A percentile compares a stretch with the other conserved stretches of the same genome.
Conservation (phyloP, 164 flowering plant genomes). For the Dillenia turbinata region DNA sequence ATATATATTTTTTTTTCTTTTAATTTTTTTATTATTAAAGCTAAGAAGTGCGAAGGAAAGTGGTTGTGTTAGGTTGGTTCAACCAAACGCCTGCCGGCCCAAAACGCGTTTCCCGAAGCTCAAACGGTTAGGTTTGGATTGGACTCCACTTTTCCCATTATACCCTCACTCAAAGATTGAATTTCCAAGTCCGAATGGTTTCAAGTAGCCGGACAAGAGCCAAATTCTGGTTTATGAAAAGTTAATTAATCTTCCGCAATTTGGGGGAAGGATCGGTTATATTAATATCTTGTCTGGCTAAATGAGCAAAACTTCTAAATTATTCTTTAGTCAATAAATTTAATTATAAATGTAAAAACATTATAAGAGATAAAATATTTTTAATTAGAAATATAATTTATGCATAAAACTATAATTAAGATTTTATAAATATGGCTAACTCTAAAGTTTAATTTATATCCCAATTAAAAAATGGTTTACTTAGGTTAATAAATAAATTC, state of each 20-base stretch:
- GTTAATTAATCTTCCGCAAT: not conserved
- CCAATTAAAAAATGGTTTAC: too few species aligned
- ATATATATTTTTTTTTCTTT: not conserved
- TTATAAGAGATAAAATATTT: too few species aligned
- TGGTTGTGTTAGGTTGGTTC: slow-evolving; percentile 83
- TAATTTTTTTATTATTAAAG: slow-evolving; percentile 2
- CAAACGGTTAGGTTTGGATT: not conserved
- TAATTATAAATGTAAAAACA: too few species aligned
- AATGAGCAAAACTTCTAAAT: too few species aligned
- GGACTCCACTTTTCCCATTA: slow-evolving; percentile 11
- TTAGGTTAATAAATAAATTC: too few species aligned
- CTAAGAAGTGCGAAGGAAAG: slow-evolving; percentile 42
- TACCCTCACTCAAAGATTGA: not conserved
- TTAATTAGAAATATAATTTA: too few species aligned
- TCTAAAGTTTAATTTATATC: too few species aligned
- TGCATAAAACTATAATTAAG: too few species aligned
- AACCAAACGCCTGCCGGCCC: slow-evolving; percentile 63
- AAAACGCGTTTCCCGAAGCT: slow-evolving; percentile 31
- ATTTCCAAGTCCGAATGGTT: not conserved
- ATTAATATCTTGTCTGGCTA: too few species aligned
- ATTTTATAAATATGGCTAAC: too few species aligned
- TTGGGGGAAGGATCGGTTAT: too few species aligned
- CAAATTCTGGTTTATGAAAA: not conserved
- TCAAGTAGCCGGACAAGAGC: slow-evolving; percentile 1
- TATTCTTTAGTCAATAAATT: too few species aligned